Evolutionary conservation across 306 rosid genomes (phyloP).

Genomic region (Quercus berberidifolia): DNA sequence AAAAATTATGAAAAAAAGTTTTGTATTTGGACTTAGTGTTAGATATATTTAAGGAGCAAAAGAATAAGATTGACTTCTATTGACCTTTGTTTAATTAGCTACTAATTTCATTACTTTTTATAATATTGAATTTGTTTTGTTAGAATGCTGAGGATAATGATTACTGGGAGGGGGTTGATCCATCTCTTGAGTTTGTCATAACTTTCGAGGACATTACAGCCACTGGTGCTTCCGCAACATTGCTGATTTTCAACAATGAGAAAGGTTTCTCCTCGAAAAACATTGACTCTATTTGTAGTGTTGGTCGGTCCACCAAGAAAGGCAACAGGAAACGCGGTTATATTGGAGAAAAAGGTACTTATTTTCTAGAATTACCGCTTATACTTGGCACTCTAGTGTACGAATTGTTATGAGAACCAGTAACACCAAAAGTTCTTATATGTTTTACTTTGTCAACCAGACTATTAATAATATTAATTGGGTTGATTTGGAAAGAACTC

Average conservation of each 20-base stretch:
- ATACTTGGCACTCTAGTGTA: no score
- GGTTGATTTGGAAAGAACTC: no score
- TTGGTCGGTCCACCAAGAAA: constrained; percentile 79
- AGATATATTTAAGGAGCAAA: no score
- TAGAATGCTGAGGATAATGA: constrained; percentile 87
- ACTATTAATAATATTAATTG: no score
- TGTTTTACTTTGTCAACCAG: no score
- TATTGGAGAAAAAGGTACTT: constrained; percentile 83
- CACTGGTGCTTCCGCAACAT: constrained; percentile 61
- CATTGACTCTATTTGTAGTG: constrained; percentile 73
- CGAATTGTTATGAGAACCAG: no score
- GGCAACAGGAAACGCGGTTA: constrained; percentile 59
- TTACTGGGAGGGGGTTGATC: constrained; percentile 41
- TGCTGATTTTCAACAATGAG: constrained; percentile 71
- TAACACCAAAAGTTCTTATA: no score
- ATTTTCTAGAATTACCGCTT: neutral
- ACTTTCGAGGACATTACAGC: constrained; percentile 62
- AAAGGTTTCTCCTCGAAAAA: constrained; percentile 56
- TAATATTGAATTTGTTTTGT: neutral
- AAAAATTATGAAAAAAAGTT: no score
- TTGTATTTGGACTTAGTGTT: no score
- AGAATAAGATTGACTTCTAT: neutral
- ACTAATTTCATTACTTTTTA: no score
- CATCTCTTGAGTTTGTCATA: constrained; percentile 61
- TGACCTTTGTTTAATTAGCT: neutral